A percentile compares a stretch with the other conserved stretches of the same genome.
These are phyloP conservation scores for Pseudocercospora eumusae DNA, from an alignment of 2,329 filamentous ascomycete species.

Conservation along the genomic window DNA sequence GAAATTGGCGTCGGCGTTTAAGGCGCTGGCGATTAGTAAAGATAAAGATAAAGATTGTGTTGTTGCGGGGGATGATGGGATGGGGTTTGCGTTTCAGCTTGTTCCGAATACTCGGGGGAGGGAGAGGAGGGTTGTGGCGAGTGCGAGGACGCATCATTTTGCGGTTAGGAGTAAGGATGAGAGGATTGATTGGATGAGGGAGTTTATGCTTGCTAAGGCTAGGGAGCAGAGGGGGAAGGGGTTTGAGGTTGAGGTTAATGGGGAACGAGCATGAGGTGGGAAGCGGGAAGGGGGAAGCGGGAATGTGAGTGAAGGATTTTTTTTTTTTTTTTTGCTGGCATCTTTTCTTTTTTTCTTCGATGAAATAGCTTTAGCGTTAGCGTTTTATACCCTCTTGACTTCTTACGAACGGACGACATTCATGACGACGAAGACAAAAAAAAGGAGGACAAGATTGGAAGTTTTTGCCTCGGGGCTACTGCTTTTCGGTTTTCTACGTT, in stretches of 20 bases:
- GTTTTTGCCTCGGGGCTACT: background rate
- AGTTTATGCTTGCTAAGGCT: constrained; percentile 88
- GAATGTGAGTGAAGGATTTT: background rate
- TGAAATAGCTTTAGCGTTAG: background rate
- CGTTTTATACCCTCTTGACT: background rate
- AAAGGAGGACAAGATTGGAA: background rate
- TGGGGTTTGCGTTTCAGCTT: constrained; percentile 80
- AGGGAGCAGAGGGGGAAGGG: constrained; percentile 80
- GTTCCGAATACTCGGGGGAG: constrained; percentile 58
- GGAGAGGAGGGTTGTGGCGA: constrained; percentile 11
- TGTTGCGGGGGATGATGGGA: too few relatives aligned
- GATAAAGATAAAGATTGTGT: too few relatives aligned
- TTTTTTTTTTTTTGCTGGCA: background rate
- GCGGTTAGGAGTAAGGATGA: constrained; percentile 84
- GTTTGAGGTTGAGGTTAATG: constrained; percentile 79
- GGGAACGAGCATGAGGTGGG: constrained; percentile 41
- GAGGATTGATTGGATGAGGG: constrained; percentile 95
- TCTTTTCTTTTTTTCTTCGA: background rate
- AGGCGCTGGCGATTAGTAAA: constrained; percentile 68
- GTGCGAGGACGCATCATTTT: constrained; percentile 83
- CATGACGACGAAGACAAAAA: background rate
- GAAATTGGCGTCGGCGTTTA: constrained; percentile 86
- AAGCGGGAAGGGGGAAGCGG: too few relatives aligned
- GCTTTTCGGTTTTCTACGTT: background rate
- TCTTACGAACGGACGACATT: background rate